phyloP scores from a whole-genome alignment of 495 filamentous ascomycete species.

The Lindgomyces ingoldianus region DNA sequence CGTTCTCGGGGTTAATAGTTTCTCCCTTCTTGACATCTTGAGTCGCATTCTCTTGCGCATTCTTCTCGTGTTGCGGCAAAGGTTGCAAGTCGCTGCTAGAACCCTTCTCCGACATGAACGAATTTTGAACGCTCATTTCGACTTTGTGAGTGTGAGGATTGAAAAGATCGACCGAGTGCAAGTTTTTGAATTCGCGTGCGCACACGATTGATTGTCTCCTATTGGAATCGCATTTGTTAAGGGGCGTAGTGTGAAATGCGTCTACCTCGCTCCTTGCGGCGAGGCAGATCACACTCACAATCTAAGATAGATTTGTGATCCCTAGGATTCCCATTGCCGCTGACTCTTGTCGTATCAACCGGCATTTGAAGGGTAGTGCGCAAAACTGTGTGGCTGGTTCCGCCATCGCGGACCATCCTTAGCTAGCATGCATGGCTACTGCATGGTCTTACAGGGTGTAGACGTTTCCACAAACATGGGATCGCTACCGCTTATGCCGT shows the following conservation, averaged over 20 bases:
- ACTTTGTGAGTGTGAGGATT: not conserved
- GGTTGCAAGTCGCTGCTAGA: not conserved
- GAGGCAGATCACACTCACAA: not conserved
- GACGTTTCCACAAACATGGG: not conserved
- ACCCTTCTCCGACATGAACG: not conserved
- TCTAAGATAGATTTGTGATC: not conserved
- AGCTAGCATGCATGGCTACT: not conserved
- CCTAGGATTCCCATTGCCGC: not conserved
- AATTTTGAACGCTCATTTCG: not conserved
- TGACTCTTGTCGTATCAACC: not conserved
- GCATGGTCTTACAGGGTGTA: not conserved
- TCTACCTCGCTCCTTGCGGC: no score
- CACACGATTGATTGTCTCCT: no score
- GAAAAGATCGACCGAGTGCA: not conserved
- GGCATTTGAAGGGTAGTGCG: not conserved
- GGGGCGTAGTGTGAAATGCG: no score
- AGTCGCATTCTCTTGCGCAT: not conserved
- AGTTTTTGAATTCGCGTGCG: not conserved
- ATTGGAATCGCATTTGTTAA: no score
- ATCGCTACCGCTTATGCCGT: not conserved
- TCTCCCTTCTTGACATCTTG: constrained; percentile 1
- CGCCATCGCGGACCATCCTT: not conserved
- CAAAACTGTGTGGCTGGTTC: not conserved
- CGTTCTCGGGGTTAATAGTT: constrained; percentile 16
- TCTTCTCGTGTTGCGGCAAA: not conserved